A percentile compares a stretch with the other conserved stretches of the same genome.
Evolutionary conservation across 2,329 filamentous ascomycete species (phyloP).

Genomic region (Magnaporthiopsis incrustans): DNA sequence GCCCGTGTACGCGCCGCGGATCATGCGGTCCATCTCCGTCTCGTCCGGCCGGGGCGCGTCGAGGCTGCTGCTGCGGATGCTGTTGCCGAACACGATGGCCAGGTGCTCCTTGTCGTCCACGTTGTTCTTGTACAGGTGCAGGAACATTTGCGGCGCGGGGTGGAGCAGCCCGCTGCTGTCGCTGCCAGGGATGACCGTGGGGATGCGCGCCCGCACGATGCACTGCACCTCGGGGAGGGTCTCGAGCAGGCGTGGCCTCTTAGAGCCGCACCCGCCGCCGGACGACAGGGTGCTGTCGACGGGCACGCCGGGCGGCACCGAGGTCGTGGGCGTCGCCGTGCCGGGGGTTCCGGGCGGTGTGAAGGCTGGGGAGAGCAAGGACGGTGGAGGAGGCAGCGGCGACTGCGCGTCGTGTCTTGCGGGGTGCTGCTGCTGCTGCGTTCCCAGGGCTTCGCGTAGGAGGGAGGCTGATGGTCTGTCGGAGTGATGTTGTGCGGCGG

Average conservation of each 20-base stretch:
- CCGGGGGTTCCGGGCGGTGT: slow-evolving; percentile 63
- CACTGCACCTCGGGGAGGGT: slow-evolving; percentile 81
- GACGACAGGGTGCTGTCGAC: slow-evolving; percentile 51
- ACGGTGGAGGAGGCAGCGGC: slow-evolving; percentile 44
- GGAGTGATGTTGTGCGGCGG: slow-evolving; percentile 10
- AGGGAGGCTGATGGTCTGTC: slow-evolving; percentile 8
- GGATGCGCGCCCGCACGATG: slow-evolving; percentile 88
- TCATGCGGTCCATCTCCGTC: slow-evolving; percentile 86
- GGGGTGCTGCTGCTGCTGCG: slow-evolving; percentile 9
- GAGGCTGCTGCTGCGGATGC: slow-evolving; percentile 67
- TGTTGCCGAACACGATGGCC: slow-evolving; percentile 89
- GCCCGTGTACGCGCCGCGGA: slow-evolving; percentile 85
- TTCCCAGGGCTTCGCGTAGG: slow-evolving; percentile 12
- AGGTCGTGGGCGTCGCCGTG: slow-evolving; percentile 39
- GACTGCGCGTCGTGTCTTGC: slow-evolving; percentile 8
- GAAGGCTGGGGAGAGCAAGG: slow-evolving; percentile 80
- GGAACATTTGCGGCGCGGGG: slow-evolving; percentile 66
- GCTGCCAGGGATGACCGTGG: slow-evolving; percentile 51
- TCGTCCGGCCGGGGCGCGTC: slow-evolving; percentile 67
- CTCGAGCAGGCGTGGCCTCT: slow-evolving; percentile 64
- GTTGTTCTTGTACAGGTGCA: slow-evolving; percentile 90
- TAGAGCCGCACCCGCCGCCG: slow-evolving; percentile 49
- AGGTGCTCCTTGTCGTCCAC: slow-evolving; percentile 93
- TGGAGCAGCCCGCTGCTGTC: slow-evolving; percentile 48
- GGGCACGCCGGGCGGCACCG: slow-evolving; percentile 41